Evolutionary conservation across 2,329 filamentous ascomycete genomes (phyloP).

Genomic region (Neospermospora avenae): DNA sequence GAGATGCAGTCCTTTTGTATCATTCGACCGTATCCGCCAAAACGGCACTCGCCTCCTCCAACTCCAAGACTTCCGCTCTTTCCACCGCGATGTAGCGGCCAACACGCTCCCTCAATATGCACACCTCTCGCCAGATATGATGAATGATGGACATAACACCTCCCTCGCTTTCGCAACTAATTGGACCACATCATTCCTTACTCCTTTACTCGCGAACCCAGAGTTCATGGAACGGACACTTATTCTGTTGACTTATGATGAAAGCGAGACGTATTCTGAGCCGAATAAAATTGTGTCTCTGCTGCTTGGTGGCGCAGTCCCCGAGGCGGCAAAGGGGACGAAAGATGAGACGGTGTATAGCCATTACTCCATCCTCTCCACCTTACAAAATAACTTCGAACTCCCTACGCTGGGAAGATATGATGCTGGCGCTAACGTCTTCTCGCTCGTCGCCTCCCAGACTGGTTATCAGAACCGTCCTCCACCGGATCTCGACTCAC

Average conservation of each 20-base stretch:
- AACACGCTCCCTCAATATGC: constrained; percentile 62
- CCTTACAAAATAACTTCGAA: constrained; percentile 42
- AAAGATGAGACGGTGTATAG: constrained; percentile 49
- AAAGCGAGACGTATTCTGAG: constrained; percentile 49
- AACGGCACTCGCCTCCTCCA: constrained; percentile 50
- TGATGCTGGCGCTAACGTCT: constrained; percentile 41
- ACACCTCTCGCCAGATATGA: constrained; percentile 62
- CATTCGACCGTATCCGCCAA: constrained; percentile 53
- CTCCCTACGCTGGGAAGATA: constrained; percentile 43
- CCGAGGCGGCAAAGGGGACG: constrained; percentile 45
- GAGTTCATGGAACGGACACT: constrained; percentile 53
- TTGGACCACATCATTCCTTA: constrained; percentile 51
- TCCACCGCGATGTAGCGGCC: constrained; percentile 54
- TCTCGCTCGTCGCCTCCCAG: constrained; percentile 30
- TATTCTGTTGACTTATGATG: constrained; percentile 57
- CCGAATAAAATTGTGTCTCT: constrained; percentile 53
- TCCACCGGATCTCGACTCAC: constrained; percentile 28
- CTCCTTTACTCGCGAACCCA: constrained; percentile 48
- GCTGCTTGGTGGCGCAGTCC: constrained; percentile 53
- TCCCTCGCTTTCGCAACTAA: constrained; percentile 48
- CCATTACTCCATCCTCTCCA: constrained; percentile 44
- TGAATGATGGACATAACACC: constrained; percentile 62
- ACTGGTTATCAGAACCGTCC: constrained; percentile 32
- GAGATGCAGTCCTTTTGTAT: constrained; percentile 38
- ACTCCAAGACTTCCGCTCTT: constrained; percentile 61